A percentile compares a stretch with the other conserved stretches of the same genome.
Conservation (phyloP, 108 stramenopile species). For the Conticribra weissflogii region DNA sequence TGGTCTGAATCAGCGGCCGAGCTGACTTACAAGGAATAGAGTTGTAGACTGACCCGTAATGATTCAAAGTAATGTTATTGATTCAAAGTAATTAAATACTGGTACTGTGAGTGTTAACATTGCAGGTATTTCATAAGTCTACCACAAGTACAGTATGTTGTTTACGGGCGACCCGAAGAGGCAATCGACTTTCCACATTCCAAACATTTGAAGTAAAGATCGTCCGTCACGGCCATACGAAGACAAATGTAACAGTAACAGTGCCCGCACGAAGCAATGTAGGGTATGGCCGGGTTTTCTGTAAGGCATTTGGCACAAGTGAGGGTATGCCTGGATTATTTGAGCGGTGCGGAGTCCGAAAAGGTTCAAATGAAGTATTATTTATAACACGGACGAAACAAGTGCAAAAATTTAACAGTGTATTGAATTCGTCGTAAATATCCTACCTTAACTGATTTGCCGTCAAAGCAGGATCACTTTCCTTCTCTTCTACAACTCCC, state of each 20-base stretch:
- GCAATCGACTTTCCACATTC: slow-evolving; percentile 27
- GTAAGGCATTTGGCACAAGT: slow-evolving; percentile 37
- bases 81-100: too few relatives aligned
- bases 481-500: slow-evolving; percentile 44
- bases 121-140: too few relatives aligned
- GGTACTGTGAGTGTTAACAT: too few relatives aligned
- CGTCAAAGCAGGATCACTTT: not conserved
- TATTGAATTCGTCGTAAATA: too few relatives aligned
- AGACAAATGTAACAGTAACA: slow-evolving; percentile 50
- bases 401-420: not conserved
- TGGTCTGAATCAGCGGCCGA: too few relatives aligned
- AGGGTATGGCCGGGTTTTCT: slow-evolving; percentile 44
- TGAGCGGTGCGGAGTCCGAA: not conserved
- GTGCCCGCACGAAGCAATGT: slow-evolving; percentile 50
- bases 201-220: slow-evolving; percentile 40
- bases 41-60: too few relatives aligned
- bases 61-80: too few relatives aligned
- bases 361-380: not conserved
- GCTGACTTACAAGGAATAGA: too few relatives aligned
- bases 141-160: too few relatives aligned
- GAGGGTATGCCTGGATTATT: slow-evolving; percentile 6
- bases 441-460: slow-evolving; percentile 2
- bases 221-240: slow-evolving; percentile 45
- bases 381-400: not conserved
- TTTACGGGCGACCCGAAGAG: slow-evolving; percentile 16